Percentiles rank a stretch among this genome's conserved stretches.
phyloP scores from a whole-genome alignment of 108 stramenopile genomes.

The Parietichytrium sp. region DNA sequence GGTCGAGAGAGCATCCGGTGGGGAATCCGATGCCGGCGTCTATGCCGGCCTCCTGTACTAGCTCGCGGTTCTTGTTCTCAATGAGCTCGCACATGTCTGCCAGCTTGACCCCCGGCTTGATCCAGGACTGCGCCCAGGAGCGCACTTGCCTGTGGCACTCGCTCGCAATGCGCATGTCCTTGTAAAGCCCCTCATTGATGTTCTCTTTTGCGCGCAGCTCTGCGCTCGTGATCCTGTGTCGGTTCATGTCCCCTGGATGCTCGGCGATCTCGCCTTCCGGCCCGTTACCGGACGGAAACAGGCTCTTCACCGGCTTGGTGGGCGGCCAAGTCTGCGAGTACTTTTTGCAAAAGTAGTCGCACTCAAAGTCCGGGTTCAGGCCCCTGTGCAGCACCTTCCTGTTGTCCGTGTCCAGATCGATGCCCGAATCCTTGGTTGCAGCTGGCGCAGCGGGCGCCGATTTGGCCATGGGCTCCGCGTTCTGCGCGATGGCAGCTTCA shows the following conservation, averaged over 20 bases:
- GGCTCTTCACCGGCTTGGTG: slow-evolving; percentile 71
- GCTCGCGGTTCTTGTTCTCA: slow-evolving; percentile 86
- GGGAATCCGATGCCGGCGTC: slow-evolving; percentile 92
- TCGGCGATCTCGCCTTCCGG: slow-evolving; percentile 85
- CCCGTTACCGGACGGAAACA: slow-evolving; percentile 47
- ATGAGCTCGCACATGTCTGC: slow-evolving; percentile 88
- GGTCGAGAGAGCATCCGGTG: slow-evolving; percentile 93
- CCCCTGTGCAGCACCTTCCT: slow-evolving; percentile 74
- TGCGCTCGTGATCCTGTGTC: slow-evolving; percentile 75
- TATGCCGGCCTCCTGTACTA: slow-evolving; percentile 82
- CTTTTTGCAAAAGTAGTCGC: slow-evolving; percentile 67
- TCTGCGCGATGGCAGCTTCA: background rate
- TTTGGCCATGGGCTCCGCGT: background rate
- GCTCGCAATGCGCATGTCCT: slow-evolving; percentile 76
- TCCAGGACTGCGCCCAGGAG: slow-evolving; percentile 84
- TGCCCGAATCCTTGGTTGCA: background rate
- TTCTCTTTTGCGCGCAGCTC: slow-evolving; percentile 81
- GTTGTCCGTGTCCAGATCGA: slow-evolving; percentile 56
- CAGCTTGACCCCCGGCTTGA: slow-evolving; percentile 91
- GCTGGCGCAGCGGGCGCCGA: background rate
- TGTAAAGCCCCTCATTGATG: slow-evolving; percentile 74
- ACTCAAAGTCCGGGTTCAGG: slow-evolving; percentile 83
- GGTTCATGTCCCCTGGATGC: slow-evolving; percentile 77
- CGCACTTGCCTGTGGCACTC: slow-evolving; percentile 97
- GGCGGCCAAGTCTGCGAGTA: slow-evolving; percentile 95